These are phyloP conservation scores for Lecanicillium sp. DNA, from an alignment of 2,329 filamentous ascomycete genomes.

Conservation along the genomic window DNA sequence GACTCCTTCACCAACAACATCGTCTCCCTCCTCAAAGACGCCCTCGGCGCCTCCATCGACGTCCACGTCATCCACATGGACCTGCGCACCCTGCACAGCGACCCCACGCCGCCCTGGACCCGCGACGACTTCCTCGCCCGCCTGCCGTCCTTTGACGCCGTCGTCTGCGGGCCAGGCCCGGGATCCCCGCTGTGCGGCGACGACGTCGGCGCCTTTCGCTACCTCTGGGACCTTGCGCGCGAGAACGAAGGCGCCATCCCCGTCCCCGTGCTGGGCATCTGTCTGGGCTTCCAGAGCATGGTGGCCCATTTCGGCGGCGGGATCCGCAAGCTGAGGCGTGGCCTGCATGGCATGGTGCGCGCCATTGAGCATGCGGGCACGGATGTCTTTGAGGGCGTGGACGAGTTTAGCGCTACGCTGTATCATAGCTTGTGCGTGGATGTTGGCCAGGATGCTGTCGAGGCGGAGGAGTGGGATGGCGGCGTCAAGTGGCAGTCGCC, in stretches of 20 bases:
- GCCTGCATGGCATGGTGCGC: constrained; percentile 76
- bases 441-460: constrained; percentile 38
- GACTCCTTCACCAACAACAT: constrained; percentile 98
- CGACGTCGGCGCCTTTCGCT: constrained; percentile 78
- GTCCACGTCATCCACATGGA: constrained; percentile 32
- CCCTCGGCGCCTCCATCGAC: constrained; percentile 45
- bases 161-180: constrained; percentile 86
- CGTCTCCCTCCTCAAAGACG: constrained; percentile 67
- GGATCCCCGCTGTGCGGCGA: constrained; percentile 62
- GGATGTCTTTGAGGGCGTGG: constrained; percentile 60
- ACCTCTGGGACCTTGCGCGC: constrained; percentile 62
- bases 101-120: constrained; percentile 38
- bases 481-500: constrained; percentile 31
- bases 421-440: constrained; percentile 62
- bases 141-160: constrained; percentile 63
- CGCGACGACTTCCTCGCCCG: constrained; percentile 29
- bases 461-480: constrained; percentile 25
- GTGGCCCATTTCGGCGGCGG: constrained; percentile 59
- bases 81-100: constrained; percentile 57
- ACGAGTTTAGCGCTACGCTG: constrained; percentile 60
- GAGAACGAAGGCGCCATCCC: too few species aligned
- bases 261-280: constrained; percentile 79
- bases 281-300: constrained; percentile 81
- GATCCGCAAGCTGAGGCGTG: constrained; percentile 60
- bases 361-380: constrained; percentile 49